Base-by-base conservation (phyloP, 495 filamentous ascomycete genomes). In the Hyphodiscus hymeniophilus region DNA sequence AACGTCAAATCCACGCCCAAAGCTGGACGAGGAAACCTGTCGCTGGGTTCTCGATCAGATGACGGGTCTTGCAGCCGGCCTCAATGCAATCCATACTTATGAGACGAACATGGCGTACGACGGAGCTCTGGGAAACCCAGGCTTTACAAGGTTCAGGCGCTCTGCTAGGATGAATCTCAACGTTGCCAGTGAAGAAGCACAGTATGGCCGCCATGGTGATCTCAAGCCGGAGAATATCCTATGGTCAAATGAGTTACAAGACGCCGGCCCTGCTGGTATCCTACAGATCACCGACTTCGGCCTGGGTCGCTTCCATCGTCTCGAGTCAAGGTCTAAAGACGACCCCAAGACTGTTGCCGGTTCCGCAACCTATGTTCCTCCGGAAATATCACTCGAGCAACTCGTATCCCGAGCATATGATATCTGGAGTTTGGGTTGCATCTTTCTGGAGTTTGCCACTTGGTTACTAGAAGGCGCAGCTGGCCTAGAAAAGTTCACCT, bases 371-470 rank as follows among this genome's bases (percentile, higher is more conserved):
- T 72, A 68, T 41, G 56, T 57, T 3, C 54, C 69, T 1, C 69
- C 69, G 0, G 66, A 71, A 42, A 39, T 45, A 7, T 41, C 31
- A 4, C 42, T 44, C 12, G 33, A 58, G 35, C 48, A 50, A 0
- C 15, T 12, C 7, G 50, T 45, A 6, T 63, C 60, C 3, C 51
- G 56, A 2, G 52, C 57, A 3, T 66, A 55, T 18, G 69, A 72
- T 47, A 53, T 70, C 3, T 72, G 66, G 65, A 60, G 58, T 7
- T 58, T 72, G 7, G 69, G 66, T 7, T 69, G 66, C 39, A 50
- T 72, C 4, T 69, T 60, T 39, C 57, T 72, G 0, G 68, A 71
- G 40, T 57, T 57, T 15, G 10, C 54, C 11, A 57, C 41, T 16
- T 57, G 54, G 54, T 23, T 49, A 20, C 22, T 31, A 42, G 17